Evolutionary conservation across 2,329 filamentous ascomycete species (phyloP), one percentile per base, ranked within the genome.

Genomic region (Venturia nashicola): DNA sequence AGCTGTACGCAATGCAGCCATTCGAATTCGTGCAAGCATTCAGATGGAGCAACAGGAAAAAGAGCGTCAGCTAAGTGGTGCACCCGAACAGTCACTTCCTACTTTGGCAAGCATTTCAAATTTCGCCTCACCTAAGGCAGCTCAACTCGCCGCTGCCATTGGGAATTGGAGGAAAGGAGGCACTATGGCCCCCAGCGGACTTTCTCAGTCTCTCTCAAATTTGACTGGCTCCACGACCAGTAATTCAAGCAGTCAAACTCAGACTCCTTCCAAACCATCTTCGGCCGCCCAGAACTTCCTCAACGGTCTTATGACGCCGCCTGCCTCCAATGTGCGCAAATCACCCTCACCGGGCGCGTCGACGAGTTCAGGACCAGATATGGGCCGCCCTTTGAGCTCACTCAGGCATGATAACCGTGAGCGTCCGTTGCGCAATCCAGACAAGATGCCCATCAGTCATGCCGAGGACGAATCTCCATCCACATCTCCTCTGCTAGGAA

Each of bases 31-130:
- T 73, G 90, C 94, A 16, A 97, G 96, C 71, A 80, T 99, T 43
- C 91, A 97, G 73, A 99, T 99, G 94, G 93, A 99, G 75, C 90
- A 95, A 72, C 91, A 96, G 73, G 92, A 97, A 76, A 90, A 91
- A 61, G 93, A 97, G 74, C 84, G 94, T 65, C 87, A 90, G 0
- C 83, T 90, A 76, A 86, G 88, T 11, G 51, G 46, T 62, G 55
- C 42, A 63, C 86, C 86, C 59, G 84, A 83, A 16, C 74, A 78
- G 65, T 84, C 80, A 63, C 80, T 94, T 68, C 89, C 90, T 5
- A 90, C 89, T 48, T 83, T 96, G 51, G 88, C 90, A 0, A 87
- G 88, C 59, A 84, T 90, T 40, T 86, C 92, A 59, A 86, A 84
- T 68, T 85, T 92, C 67, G 87, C 90, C 12, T 89, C 90, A 2